A percentile compares a stretch with the other conserved stretches of the same genome.
Conservation (phyloP, 768 basidiomycete genomes). For the Auricularia heimuer region DNA sequence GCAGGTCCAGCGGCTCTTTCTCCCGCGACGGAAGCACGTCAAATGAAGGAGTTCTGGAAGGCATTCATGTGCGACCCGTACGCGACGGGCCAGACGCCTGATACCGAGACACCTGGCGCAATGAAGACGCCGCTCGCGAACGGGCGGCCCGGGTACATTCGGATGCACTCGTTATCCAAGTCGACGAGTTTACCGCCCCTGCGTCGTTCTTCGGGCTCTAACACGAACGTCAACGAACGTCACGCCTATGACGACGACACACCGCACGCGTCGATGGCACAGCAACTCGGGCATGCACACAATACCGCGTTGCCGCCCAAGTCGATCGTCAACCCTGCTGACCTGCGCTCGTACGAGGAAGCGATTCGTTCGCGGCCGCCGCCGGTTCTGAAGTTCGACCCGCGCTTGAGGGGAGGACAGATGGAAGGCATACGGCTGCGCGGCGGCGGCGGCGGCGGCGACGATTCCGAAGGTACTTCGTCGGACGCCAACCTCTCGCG, state of each 20-base stretch:
- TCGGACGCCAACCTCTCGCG: neutral
- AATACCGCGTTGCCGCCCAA: neutral
- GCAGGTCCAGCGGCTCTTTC: neutral
- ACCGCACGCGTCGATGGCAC: neutral
- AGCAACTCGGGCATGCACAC: neutral
- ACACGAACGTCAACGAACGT: neutral
- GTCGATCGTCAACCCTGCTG: neutral
- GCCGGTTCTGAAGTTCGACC: neutral
- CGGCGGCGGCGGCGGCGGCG: neutral
- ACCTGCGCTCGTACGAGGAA: conserved; percentile 1
- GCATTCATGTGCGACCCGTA: conserved; percentile 7
- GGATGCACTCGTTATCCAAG: neutral
- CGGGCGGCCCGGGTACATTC: neutral
- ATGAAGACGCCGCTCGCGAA: conserved; percentile 1
- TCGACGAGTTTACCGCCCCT: neutral
- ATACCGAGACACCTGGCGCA: conserved; percentile 3
- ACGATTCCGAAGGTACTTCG: neutral
- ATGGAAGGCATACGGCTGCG: neutral
- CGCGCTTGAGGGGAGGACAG: neutral
- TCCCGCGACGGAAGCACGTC: conserved; percentile 2
- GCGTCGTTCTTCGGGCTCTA: neutral
- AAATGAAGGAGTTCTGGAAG: conserved; percentile 6
- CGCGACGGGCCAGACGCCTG: neutral
- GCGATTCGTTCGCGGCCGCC: neutral
- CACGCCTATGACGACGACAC: neutral